These are phyloP conservation scores for Balansia obtecta DNA, from an alignment of 2,329 filamentous ascomycete genomes.

Conservation along the genomic window DNA sequence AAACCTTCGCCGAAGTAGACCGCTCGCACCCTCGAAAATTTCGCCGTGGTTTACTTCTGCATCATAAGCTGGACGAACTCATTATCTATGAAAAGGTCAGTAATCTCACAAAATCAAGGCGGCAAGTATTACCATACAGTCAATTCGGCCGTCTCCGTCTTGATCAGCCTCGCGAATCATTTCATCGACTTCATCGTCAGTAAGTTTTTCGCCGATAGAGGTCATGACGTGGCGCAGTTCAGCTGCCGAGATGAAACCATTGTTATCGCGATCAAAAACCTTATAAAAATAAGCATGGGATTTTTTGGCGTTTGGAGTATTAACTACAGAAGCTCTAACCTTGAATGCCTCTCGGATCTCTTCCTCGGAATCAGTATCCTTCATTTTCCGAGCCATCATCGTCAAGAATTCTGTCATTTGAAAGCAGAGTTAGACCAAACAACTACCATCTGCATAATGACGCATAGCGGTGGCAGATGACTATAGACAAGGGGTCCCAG, in stretches of 20 bases:
- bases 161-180: conserved; percentile 89
- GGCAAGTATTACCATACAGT: conserved; percentile 46
- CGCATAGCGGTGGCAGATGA: no score
- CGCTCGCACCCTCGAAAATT: neutral
- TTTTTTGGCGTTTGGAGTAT: neutral
- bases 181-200: conserved; percentile 82
- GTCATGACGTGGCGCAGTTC: conserved; percentile 88
- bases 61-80: conserved; percentile 93
- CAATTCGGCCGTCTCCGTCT: conserved; percentile 78
- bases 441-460: no score
- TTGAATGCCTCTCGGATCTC: conserved; percentile 86
- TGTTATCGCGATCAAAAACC: conserved; percentile 82
- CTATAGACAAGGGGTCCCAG: neutral
- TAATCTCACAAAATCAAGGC: neutral
- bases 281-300: conserved; percentile 15
- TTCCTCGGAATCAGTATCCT: conserved; percentile 84
- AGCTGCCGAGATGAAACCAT: conserved; percentile 80
- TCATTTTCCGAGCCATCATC: conserved; percentile 94
- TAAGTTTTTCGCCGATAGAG: conserved; percentile 83
- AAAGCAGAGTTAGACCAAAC: neutral
- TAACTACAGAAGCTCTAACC: conserved; percentile 29
- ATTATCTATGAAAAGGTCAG: conserved; percentile 49
- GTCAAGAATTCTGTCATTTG: conserved; percentile 61
- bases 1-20: neutral
- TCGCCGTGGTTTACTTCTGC: conserved; percentile 59